phyloP scores from a whole-genome alignment of 169 alveolate genomes.

The Eimeria sp. region DNA sequence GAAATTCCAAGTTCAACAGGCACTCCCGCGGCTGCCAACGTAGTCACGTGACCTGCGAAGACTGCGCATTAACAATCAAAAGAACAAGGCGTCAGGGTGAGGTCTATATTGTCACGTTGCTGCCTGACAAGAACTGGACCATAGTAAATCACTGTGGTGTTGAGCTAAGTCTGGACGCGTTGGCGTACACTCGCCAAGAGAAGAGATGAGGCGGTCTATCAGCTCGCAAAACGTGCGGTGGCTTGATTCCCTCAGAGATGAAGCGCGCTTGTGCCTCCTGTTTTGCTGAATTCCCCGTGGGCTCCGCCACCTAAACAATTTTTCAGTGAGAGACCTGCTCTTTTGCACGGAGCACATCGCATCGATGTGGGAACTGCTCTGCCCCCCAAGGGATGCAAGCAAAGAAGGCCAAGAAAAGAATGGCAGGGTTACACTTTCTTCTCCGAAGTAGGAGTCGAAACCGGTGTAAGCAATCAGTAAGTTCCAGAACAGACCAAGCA shows the following conservation, averaged over 20 bases:
- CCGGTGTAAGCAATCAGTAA: slow-evolving; percentile 59
- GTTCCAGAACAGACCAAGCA: slow-evolving; percentile 70
- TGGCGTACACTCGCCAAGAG: slow-evolving; percentile 62
- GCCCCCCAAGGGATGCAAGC: slow-evolving; percentile 38
- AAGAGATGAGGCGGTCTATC: slow-evolving; percentile 41
- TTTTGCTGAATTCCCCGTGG: neutral
- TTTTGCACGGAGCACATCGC: slow-evolving; percentile 65
- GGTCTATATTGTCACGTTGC: neutral
- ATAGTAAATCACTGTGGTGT: neutral
- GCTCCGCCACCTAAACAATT: neutral
- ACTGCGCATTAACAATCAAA: neutral
- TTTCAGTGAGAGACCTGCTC: slow-evolving; percentile 28
- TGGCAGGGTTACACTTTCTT: neutral
- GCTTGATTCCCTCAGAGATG: slow-evolving; percentile 25
- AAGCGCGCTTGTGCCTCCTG: neutral
- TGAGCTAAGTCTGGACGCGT: neutral
- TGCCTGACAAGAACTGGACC: no score
- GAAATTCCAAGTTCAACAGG: slow-evolving; percentile 70
- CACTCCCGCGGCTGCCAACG: slow-evolving; percentile 65
- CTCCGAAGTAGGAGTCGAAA: slow-evolving; percentile 45
- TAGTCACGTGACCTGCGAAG: slow-evolving; percentile 33
- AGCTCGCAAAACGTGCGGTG: slow-evolving; percentile 75
- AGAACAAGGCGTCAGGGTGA: neutral
- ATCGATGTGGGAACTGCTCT: slow-evolving; percentile 55
- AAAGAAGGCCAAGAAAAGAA: slow-evolving; percentile 57